A percentile compares a stretch with the other conserved stretches of the same genome.
Evolutionary conservation across 306 rosid genomes (phyloP).

Genomic region (Mimosa pudica): DNA sequence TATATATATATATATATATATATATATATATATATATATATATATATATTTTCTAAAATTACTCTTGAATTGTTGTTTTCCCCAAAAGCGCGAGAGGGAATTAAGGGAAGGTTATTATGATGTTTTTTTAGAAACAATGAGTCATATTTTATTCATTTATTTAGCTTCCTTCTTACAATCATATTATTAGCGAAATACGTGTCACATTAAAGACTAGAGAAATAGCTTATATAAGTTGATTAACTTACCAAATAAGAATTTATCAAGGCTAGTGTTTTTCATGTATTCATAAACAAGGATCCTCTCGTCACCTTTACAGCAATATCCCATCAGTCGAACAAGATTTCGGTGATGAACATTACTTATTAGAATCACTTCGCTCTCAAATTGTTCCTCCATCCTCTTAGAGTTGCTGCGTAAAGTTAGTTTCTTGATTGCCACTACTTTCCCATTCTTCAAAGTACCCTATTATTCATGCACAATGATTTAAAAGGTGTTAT

Average conservation of each 20-base stretch:
- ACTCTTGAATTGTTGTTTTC: too few species aligned
- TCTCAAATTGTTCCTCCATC: neutral
- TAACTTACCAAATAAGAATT: neutral
- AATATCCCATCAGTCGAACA: neutral
- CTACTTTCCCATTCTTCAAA: neutral
- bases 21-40: too few species aligned
- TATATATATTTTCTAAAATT: too few species aligned
- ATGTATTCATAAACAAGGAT: slow-evolving; percentile 10
- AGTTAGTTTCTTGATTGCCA: neutral
- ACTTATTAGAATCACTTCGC: neutral
- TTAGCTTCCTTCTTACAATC: too few species aligned
- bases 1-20: too few species aligned
- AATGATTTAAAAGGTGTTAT: neutral
- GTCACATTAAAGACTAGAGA: neutral
- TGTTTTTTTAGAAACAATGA: too few species aligned
- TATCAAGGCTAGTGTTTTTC: neutral
- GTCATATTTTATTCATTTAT: too few species aligned
- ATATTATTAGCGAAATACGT: too few species aligned
- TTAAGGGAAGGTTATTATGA: too few species aligned
- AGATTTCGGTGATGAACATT: neutral
- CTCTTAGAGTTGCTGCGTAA: neutral
- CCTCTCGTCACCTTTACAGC: neutral
- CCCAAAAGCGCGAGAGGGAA: too few species aligned
- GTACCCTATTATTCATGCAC: slow-evolving; percentile 1
- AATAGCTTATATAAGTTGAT: neutral